Base-by-base conservation (phyloP, 2,329 filamentous ascomycete species). In the Trichoderma aggressivum region DNA sequence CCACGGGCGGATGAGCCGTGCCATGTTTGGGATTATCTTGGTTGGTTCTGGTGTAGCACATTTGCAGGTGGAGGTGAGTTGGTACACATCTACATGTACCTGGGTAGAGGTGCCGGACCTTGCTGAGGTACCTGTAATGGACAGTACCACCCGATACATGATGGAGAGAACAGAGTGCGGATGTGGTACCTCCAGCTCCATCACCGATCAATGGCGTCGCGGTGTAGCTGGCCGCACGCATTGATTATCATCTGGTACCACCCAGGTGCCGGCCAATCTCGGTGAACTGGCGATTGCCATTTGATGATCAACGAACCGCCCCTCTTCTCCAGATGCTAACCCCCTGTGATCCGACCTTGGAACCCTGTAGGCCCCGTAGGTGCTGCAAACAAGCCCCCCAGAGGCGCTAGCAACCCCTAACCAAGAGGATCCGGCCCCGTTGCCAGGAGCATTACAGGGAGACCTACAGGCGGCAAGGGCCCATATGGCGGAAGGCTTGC, bases 231-330 rank as follows among this genome's bases (percentile, higher is more conserved):
- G 32, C 58, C 5, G 32, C 58, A 60, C 30, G 7, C 30, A 36
- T 24, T 39, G 58, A 12, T 36, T 14, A 36, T 36, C 58, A 39
- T 60, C 30, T 36, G 21, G 58, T 36, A 36, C 58, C 30, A 36
- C n/a, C 30, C n/a, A 24, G 32, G 30, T 36, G 18, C 43, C 10
- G 56, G 24, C 59, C 68, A 70, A 34, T 70, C 68, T 62, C 68
- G 30, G 50, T 56, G 34, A 70, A 21, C 32, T 18, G 21, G 11
- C 34, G n/a, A 39, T n/a, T 21, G 8, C 39, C 26, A n/a, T n/a
- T n/a, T n/a, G n/a, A 28, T 66, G 50, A 66, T 66, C 34, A 58
- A 39, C 63, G 50, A 66, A 66, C 63, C 32, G 50, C 63, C 36
- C 67, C 47, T 55, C 60, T 58, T 70, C 60, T 63, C 59, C 50